phyloP scores from a whole-genome alignment of 2,329 filamentous ascomycete species.

The Calonectria montana region DNA sequence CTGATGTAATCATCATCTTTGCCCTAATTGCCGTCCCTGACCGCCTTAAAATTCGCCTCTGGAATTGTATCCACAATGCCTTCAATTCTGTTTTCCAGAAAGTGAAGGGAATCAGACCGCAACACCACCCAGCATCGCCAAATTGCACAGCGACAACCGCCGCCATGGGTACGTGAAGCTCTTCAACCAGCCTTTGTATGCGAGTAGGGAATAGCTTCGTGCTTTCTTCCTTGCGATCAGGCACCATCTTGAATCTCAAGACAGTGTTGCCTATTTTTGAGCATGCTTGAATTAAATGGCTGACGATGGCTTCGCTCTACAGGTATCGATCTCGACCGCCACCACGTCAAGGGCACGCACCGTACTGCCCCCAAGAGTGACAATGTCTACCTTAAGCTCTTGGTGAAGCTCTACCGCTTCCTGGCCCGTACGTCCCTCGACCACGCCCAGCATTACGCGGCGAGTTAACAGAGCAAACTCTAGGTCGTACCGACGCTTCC shows the following conservation, averaged over 20 bases:
- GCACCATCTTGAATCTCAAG: constrained; percentile 45
- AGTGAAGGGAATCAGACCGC: constrained; percentile 37
- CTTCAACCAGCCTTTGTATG: constrained; percentile 58
- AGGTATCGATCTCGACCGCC: constrained; percentile 79
- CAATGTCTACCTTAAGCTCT: constrained; percentile 96
- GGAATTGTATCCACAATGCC: constrained; percentile 35
- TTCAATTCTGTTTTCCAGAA: constrained; percentile 42
- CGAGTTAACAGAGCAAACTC: constrained; percentile 21
- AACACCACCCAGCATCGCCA: constrained; percentile 51
- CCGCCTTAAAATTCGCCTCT: constrained; percentile 47
- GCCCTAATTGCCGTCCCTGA: constrained; percentile 60
- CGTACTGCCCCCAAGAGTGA: constrained; percentile 97
- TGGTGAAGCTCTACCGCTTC: constrained; percentile 99
- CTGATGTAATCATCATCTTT: background rate
- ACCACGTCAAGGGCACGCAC: constrained; percentile 79
- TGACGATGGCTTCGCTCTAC: constrained; percentile 65
- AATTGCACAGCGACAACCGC: constrained; percentile 56
- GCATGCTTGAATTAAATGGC: constrained; percentile 73
- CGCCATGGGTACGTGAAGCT: constrained; percentile 72
- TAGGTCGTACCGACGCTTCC: constrained; percentile 92
- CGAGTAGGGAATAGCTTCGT: constrained; percentile 56
- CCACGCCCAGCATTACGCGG: background rate
- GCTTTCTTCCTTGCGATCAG: constrained; percentile 41
- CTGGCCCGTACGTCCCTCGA: constrained; percentile 82
- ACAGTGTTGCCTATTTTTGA: constrained; percentile 56